Percentiles rank a stretch among this genome's conserved stretches.
phyloP scores from a whole-genome alignment of 1,284 basidiomycete species.

The Volvariella surrecta region DNA sequence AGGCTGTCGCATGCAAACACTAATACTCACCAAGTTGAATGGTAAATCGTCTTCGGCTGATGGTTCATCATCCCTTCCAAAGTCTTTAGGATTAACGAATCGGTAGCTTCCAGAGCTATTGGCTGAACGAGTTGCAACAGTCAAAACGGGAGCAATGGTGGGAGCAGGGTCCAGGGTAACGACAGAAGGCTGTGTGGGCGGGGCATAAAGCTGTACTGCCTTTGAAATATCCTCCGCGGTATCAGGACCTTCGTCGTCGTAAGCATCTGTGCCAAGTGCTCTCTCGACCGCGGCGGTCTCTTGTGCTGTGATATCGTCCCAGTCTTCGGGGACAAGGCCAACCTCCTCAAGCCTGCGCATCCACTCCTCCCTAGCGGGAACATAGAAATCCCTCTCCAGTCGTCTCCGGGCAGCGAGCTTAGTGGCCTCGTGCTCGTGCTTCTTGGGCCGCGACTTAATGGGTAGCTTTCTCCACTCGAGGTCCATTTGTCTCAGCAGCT shows the following conservation, averaged over 20 bases:
- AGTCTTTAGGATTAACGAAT: conserved; percentile 1
- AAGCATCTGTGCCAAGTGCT: background rate
- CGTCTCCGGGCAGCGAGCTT: background rate
- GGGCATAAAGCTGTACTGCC: background rate
- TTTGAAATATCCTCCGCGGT: background rate
- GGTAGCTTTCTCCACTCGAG: background rate
- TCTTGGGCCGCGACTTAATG: background rate
- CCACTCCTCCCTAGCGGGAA: background rate
- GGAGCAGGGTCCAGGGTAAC: background rate
- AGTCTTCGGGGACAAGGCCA: background rate
- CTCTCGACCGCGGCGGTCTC: background rate
- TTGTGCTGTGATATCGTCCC: background rate
- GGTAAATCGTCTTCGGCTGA: background rate
- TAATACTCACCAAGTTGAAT: background rate
- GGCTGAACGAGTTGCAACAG: background rate
- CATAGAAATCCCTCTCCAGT: background rate
- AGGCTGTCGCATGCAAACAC: too few species aligned
- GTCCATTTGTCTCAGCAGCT: background rate
- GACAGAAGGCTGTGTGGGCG: background rate
- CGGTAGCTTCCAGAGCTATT: background rate
- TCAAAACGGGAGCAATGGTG: background rate
- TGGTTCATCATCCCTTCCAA: background rate
- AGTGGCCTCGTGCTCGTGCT: background rate
- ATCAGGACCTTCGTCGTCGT: background rate
- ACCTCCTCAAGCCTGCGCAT: background rate